phyloP scores from a whole-genome alignment of 225 moss, liverwort and hornwort genomes.

The Straminergon stramineum region DNA sequence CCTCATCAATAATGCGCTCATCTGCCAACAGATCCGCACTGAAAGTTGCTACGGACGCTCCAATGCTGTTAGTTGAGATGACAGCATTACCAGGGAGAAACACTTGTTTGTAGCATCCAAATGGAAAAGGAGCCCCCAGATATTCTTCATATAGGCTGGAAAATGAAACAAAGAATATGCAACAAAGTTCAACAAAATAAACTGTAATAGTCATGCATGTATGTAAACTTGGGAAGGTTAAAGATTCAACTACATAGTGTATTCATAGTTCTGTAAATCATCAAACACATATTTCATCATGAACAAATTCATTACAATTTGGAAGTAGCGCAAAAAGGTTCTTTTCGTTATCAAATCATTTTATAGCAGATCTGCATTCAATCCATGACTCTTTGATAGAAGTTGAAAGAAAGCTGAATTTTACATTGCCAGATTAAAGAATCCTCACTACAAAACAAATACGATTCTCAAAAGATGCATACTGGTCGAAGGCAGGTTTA shows the following conservation, averaged over 20 bases:
- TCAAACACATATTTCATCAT: background rate
- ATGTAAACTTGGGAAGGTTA: background rate
- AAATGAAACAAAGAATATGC: background rate
- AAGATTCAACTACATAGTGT: background rate
- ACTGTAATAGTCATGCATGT: background rate
- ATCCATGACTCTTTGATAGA: background rate
- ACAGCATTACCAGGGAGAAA: constrained; percentile 72
- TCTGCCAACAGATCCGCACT: constrained; percentile 82
- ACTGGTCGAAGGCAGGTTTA: background rate
- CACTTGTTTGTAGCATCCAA: constrained; percentile 93
- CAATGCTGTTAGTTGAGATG: constrained; percentile 57
- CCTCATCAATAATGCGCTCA: constrained; percentile 96
- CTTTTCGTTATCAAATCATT: background rate
- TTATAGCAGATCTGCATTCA: background rate
- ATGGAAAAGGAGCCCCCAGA: constrained; percentile 88
- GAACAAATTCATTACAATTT: background rate
- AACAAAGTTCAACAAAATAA: background rate
- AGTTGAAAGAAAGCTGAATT: background rate
- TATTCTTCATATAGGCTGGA: constrained; percentile 88
- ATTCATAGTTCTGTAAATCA: background rate
- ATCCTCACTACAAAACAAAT: background rate
- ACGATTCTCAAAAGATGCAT: background rate
- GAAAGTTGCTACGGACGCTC: constrained; percentile 69
- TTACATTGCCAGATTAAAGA: background rate
- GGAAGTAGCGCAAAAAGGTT: background rate